Conservation (phyloP, 352 stramenopile species). For the Phytophthora citricola region DNA sequence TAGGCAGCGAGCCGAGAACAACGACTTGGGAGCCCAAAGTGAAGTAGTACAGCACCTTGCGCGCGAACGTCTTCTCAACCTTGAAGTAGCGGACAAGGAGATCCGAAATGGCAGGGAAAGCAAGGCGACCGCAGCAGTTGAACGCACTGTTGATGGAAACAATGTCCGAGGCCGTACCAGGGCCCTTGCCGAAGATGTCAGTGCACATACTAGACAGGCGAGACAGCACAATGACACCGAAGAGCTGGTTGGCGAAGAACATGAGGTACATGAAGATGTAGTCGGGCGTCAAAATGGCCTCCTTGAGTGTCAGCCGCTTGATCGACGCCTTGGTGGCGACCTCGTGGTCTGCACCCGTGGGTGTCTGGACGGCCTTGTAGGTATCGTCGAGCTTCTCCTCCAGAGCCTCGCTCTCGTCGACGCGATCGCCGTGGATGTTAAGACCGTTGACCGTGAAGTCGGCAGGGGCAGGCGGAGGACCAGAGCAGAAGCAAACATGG, state of each 20-base stretch:
- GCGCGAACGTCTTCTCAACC: constrained; percentile 51
- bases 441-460: constrained; percentile 57
- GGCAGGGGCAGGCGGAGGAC: constrained; percentile 56
- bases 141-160: constrained; percentile 70
- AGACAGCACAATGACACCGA: constrained; percentile 70
- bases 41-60: constrained; percentile 75
- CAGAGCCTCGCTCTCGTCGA: constrained; percentile 44
- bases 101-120: constrained; percentile 54
- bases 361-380: constrained; percentile 53
- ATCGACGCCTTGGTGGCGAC: constrained; percentile 39
- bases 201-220: constrained; percentile 63
- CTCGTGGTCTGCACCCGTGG: constrained; percentile 22
- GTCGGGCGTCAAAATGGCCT: constrained; percentile 60
- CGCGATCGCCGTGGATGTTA: constrained; percentile 66
- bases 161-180: constrained; percentile 46
- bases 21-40: constrained; percentile 67
- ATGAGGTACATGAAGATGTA: constrained; percentile 77
- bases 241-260: constrained; percentile 72
- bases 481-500: constrained; percentile 53
- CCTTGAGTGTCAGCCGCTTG: constrained; percentile 58
- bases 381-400: constrained; percentile 49
- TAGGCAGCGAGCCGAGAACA: constrained; percentile 66
- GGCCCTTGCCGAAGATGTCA: constrained; percentile 57
- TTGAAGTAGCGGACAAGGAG: constrained; percentile 45
- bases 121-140: constrained; percentile 61